A percentile compares a stretch with the other conserved stretches of the same genome.
phyloP scores from a whole-genome alignment of 441 rosid genomes.

The Erodium chrysanthum region DNA sequence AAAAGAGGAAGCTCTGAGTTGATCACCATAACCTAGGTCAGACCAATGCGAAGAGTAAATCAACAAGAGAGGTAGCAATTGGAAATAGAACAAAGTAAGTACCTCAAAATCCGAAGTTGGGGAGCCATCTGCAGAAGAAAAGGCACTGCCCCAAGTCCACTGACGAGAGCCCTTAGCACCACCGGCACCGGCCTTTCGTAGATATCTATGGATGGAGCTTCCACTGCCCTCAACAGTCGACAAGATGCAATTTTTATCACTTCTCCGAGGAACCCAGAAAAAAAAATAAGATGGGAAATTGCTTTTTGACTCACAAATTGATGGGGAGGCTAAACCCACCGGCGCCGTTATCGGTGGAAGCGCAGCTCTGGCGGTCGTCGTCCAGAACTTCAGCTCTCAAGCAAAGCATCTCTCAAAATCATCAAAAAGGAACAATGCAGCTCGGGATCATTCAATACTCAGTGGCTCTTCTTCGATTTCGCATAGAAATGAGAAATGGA shows the following conservation, averaged over 20 bases:
- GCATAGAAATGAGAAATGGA: not conserved
- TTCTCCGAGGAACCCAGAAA: not conserved
- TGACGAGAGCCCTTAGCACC: conserved; percentile 9
- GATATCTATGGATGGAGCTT: conserved; percentile 8
- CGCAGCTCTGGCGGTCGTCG: conserved; percentile 4
- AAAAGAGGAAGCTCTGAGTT: not conserved
- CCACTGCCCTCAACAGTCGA: conserved; percentile 6
- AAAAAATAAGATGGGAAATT: not conserved
- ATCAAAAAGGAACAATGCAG: not conserved
- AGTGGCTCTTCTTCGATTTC: not conserved
- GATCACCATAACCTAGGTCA: not conserved
- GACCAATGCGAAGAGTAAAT: not conserved
- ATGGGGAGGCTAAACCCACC: conserved; percentile 8
- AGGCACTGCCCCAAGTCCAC: conserved; percentile 7
- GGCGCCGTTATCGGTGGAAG: not conserved
- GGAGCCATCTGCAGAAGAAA: conserved; percentile 12
- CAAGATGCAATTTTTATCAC: not conserved
- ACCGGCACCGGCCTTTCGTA: conserved; percentile 3
- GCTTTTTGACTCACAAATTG: conserved; percentile 5
- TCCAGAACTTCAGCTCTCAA: conserved; percentile 9
- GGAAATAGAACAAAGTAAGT: not conserved
- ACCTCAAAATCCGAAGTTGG: conserved; percentile 10
- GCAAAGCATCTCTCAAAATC: conserved; percentile 7
- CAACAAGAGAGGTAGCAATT: not conserved
- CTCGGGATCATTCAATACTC: not conserved